phyloP scores from a whole-genome alignment of 2,329 filamentous ascomycete species.

The Aspergillus fumigatus region DNA sequence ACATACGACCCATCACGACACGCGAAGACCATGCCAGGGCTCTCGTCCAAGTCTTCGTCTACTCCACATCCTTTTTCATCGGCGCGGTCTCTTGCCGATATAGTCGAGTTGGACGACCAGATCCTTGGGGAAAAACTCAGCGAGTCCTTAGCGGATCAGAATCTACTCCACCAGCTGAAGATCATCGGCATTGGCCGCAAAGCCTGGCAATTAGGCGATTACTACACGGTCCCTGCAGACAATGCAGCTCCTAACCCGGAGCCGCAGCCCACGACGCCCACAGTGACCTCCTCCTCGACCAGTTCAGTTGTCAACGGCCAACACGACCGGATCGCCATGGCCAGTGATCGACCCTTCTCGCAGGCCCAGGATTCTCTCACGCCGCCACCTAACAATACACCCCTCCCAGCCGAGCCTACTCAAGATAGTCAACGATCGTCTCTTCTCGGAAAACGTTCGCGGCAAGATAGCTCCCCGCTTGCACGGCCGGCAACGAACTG shows the following conservation, averaged over 20 bases:
- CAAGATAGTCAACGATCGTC: conserved; percentile 1
- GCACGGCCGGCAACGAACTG: not conserved
- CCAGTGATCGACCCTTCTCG: not conserved
- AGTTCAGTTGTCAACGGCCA: conserved; percentile 4
- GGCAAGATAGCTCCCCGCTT: conserved; percentile 9
- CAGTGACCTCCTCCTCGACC: conserved; percentile 6
- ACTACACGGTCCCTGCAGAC: conserved; percentile 28
- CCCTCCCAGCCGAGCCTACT: not conserved
- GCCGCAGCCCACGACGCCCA: conserved; percentile 13
- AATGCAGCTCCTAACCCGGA: conserved; percentile 2
- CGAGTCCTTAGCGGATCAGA: conserved; percentile 27
- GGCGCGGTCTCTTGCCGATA: conserved; percentile 26
- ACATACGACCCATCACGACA: not conserved
- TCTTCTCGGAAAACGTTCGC: conserved; percentile 18
- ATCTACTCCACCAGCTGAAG: conserved; percentile 29
- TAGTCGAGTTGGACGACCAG: conserved; percentile 36
- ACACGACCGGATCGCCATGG: not conserved
- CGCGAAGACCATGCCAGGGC: not conserved
- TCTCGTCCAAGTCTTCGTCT: not conserved
- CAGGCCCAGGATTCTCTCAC: not conserved
- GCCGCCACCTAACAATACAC: not conserved
- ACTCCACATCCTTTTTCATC: conserved; percentile 5
- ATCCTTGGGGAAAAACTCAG: conserved; percentile 28
- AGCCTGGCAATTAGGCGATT: conserved; percentile 34
- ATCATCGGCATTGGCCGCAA: conserved; percentile 38